Base-by-base conservation (phyloP, 768 basidiomycete genomes). In the Kondoa malvinella region DNA sequence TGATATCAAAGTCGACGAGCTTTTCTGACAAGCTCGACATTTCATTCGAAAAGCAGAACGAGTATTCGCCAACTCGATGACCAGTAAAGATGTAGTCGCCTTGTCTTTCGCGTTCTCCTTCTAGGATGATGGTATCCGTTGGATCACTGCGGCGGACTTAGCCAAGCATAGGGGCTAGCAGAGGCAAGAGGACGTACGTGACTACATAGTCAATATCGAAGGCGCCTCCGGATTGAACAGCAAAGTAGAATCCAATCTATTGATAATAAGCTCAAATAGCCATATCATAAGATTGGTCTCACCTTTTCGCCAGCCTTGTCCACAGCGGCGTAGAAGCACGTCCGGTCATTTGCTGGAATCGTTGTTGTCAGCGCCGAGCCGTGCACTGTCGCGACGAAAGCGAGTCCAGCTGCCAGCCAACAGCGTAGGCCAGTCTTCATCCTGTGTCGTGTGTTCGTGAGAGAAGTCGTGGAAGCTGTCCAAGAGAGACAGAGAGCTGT, bases 31-130 rank as follows among this genome's bases (percentile, higher is more conserved):
- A 81, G 2, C 89, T 89, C 29, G 87, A 88, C 82, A 94, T 94
- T 80, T 96, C 92, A 77, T 99, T 99, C 76, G 91, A 88, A 77
- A 97, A 95, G 80, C 94, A 97, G 81, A 99, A 97, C 3, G 76
- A 77, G 74, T 80, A 80, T 66, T 80, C 80, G 66, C 80, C 80
- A 26, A 86, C 82, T 25, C 83, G 83, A 78, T 95, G 94, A 25
- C 91, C 95, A 2, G 95, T 97, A 70, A 97, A 83, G 66, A 99
- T 89, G 74, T 87, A 97, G 83, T 99, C 95, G 34, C 95, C 95
- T 72, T 95, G 91, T 33, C 89, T 86, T 74, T 97, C 94, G 30
- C 86, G 84, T 72, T 82, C 79, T 65, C 92, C 95, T 64, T 92
- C 88, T 59, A 99, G 84, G 29, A 97, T 77, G 34, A 92, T 80